phyloP scores from a whole-genome alignment of 148 eudicot genomes.

The Cornus florida region DNA sequence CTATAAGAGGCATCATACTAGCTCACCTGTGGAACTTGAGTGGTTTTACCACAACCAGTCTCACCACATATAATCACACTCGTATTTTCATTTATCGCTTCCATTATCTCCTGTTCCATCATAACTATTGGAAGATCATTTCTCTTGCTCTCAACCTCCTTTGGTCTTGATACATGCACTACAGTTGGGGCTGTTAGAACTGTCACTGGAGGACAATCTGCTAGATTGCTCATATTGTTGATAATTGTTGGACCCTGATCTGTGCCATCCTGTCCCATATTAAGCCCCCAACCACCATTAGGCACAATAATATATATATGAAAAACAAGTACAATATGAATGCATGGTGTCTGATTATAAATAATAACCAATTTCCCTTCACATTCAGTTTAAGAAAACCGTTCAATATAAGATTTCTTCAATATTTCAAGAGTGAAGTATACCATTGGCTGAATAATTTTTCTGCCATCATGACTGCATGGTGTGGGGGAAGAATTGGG shows the following conservation, averaged over 20 bases:
- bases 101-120: constrained; percentile 99
- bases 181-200: constrained; percentile 48
- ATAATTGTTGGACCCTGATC: constrained; percentile 20
- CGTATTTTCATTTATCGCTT: constrained; percentile 71
- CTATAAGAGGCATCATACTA: constrained; percentile 5
- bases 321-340: not conserved
- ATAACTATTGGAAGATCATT: constrained; percentile 82
- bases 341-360: not conserved
- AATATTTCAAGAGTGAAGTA: constrained; percentile 2
- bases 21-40: constrained; percentile 93
- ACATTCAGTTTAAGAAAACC: not conserved
- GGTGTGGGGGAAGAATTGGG: constrained; percentile 16
- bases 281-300: constrained; percentile 6
- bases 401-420: not conserved
- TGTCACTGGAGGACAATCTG: constrained; percentile 18
- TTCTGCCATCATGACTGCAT: constrained; percentile 8
- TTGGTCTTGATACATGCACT: constrained; percentile 79
- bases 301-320: not conserved
- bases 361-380: not conserved
- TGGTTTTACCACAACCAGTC: constrained; percentile 96
- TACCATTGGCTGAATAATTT: constrained; percentile 28
- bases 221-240: constrained; percentile 13
- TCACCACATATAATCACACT: constrained; percentile 82
- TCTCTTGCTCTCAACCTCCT: constrained; percentile 64
- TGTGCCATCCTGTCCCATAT: constrained; percentile 29